A percentile compares a stretch with the other conserved stretches of the same genome.
phyloP scores from a whole-genome alignment of 768 basidiomycete species.

The Xerocomellus dryophilus region DNA sequence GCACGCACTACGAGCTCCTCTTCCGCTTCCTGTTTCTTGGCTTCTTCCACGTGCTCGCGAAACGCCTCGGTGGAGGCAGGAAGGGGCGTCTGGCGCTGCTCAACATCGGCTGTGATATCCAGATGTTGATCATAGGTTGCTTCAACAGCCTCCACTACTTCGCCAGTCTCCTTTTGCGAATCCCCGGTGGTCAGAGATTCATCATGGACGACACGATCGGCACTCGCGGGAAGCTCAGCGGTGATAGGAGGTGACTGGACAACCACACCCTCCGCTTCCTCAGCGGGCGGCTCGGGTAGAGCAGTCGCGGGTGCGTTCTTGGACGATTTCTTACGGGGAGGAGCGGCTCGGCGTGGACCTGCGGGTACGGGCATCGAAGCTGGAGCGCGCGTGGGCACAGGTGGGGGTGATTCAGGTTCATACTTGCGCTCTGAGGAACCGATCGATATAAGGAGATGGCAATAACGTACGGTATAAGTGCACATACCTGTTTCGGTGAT shows the following conservation, averaged over 20 bases:
- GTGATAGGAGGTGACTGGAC: conserved; percentile 1
- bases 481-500: conserved; percentile 19
- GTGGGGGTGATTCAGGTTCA: conserved; percentile 27
- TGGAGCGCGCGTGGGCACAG: conserved; percentile 40
- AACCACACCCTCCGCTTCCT: conserved; percentile 8
- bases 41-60: conserved; percentile 9
- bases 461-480: not conserved
- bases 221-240: conserved; percentile 1
- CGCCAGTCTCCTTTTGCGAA: conserved; percentile 12
- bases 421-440: conserved; percentile 18
- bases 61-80: not conserved
- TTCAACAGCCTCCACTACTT: not conserved
- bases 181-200: conserved; percentile 1
- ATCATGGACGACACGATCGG: conserved; percentile 7
- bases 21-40: conserved; percentile 13
- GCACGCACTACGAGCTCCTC: conserved; percentile 9
- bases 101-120: not conserved
- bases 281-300: conserved; percentile 28
- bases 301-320: conserved; percentile 45
- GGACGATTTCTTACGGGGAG: conserved; percentile 63
- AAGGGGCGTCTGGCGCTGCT: not conserved
- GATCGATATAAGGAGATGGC: conserved; percentile 5
- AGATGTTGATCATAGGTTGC: not conserved
- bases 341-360: conserved; percentile 69
- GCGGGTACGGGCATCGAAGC: conserved; percentile 71